phyloP scores from a whole-genome alignment of 2,329 filamentous ascomycete genomes.

The Cladorrhinum sp. region DNA sequence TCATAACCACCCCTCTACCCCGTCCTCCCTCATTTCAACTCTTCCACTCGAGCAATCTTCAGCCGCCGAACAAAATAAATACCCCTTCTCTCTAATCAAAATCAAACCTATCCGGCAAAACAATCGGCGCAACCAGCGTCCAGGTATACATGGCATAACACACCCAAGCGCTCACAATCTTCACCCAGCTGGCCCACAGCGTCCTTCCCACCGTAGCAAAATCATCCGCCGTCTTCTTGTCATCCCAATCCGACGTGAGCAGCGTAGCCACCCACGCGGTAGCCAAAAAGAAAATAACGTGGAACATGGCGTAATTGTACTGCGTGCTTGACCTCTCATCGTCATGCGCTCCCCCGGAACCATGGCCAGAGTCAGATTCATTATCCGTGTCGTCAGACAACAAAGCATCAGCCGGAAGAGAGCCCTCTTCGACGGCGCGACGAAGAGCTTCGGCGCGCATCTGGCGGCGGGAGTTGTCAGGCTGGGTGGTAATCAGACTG shows the following conservation, averaged over 20 bases:
- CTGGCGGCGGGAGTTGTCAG: conserved; percentile 66
- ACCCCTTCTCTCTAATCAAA: conserved; percentile 35
- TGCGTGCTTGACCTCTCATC: conserved; percentile 88
- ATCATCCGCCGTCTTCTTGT: conserved; percentile 54
- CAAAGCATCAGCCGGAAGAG: conserved; percentile 84
- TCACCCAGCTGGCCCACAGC: conserved; percentile 98
- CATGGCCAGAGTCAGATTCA: conserved; percentile 53
- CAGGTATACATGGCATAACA: conserved; percentile 93
- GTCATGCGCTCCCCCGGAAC: conserved; percentile 65
- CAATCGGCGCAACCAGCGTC: conserved; percentile 83
- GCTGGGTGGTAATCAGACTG: conserved; percentile 83
- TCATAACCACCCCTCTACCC: no score
- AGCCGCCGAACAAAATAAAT: no score
- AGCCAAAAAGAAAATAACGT: conserved; percentile 95
- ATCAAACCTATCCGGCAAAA: conserved; percentile 84
- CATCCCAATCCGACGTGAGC: conserved; percentile 70
- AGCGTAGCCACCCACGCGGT: conserved; percentile 95
- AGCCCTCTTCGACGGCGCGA: conserved; percentile 87
- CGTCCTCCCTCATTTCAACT: no score
- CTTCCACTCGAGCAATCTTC: no score
- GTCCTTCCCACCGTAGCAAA: conserved; percentile 93
- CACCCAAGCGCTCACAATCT: conserved; percentile 96
- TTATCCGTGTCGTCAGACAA: conserved; percentile 67
- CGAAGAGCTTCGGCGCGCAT: conserved; percentile 92
- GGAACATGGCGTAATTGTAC: conserved; percentile 95